Evolutionary conservation across 2,329 filamentous ascomycete genomes (phyloP).

Genomic region (Mycocentrospora acerina): DNA sequence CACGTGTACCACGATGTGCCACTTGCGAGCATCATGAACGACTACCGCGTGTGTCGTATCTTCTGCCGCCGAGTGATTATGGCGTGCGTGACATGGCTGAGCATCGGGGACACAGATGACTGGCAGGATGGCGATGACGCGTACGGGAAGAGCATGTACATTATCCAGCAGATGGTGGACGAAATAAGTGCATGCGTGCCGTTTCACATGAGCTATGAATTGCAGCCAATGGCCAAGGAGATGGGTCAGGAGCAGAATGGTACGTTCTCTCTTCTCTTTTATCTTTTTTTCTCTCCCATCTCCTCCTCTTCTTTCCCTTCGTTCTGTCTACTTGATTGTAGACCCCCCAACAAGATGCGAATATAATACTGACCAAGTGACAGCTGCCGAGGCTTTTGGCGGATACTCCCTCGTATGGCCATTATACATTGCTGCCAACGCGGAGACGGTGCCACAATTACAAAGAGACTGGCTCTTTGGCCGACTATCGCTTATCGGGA

Average conservation of each 20-base stretch:
- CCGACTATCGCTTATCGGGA: conserved; percentile 40
- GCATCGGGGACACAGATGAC: conserved; percentile 6
- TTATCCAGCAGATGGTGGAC: conserved; percentile 43
- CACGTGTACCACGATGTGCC: conserved; percentile 44
- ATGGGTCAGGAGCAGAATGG: conserved; percentile 39
- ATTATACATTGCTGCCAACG: conserved; percentile 42
- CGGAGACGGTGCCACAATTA: conserved; percentile 36
- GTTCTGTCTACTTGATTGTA: no score
- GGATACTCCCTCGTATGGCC: conserved; percentile 46
- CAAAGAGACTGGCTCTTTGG: conserved; percentile 42
- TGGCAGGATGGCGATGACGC: conserved; percentile 10
- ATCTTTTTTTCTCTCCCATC: neutral
- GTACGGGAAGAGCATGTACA: conserved; percentile 24
- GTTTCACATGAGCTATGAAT: conserved; percentile 42
- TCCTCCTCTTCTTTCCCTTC: no score
- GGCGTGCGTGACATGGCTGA: conserved; percentile 36
- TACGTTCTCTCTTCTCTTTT: conserved; percentile 10
- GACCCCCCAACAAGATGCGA: no score
- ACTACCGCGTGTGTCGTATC: conserved; percentile 45
- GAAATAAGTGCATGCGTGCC: conserved; percentile 44
- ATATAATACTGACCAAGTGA: neutral
- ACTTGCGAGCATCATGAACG: conserved; percentile 44
- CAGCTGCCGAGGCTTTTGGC: conserved; percentile 43
- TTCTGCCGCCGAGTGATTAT: conserved; percentile 44
- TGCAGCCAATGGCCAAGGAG: conserved; percentile 37